Percentiles rank a stretch among this genome's conserved stretches.
These are phyloP conservation scores for Sporothrix inflata DNA, from an alignment of 2,329 filamentous ascomycete genomes.

Conservation along the genomic window DNA sequence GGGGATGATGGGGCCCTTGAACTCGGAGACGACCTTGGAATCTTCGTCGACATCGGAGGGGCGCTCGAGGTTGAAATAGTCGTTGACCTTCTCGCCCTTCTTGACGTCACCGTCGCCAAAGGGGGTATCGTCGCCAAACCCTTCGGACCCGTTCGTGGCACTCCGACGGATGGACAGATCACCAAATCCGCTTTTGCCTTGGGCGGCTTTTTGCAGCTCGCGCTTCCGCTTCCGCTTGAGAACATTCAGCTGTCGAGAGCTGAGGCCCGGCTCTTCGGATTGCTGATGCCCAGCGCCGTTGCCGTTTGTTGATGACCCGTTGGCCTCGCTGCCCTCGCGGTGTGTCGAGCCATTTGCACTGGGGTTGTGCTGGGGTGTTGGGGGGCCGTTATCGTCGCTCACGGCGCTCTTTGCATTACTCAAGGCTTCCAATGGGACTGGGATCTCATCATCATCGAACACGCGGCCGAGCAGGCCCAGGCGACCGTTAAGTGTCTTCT, in stretches of 20 bases:
- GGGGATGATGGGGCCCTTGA: constrained; percentile 79
- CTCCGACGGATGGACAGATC: constrained; percentile 74
- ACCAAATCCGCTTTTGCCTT: constrained; percentile 86
- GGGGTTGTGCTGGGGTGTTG: constrained; percentile 50
- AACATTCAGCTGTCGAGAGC: constrained; percentile 91
- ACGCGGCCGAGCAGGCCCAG: constrained; percentile 84
- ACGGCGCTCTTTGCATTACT: constrained; percentile 42
- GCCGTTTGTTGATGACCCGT: constrained; percentile 24
- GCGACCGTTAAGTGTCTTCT: constrained; percentile 80
- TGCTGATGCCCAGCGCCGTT: constrained; percentile 42
- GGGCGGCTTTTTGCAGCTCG: constrained; percentile 80
- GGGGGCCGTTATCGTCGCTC: constrained; percentile 30
- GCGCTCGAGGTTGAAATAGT: constrained; percentile 91
- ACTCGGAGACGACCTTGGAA: constrained; percentile 89
- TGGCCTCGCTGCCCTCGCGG: constrained; percentile 17
- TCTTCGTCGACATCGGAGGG: constrained; percentile 81
- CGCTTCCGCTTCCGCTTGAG: constrained; percentile 92
- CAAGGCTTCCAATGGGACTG: constrained; percentile 63
- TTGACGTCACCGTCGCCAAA: constrained; percentile 52
- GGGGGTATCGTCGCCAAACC: constrained; percentile 57
- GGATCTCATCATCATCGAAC: constrained; percentile 80
- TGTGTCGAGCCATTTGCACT: constrained; percentile 32
- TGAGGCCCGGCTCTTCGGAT: constrained; percentile 68
- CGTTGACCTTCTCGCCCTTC: constrained; percentile 67
- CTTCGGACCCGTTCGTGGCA: constrained; percentile 64